A percentile compares a stretch with the other conserved stretches of the same genome.
Evolutionary conservation across 2,329 filamentous ascomycete species (phyloP).

Genomic region (Monilinia vaccinii-corymbosi): DNA sequence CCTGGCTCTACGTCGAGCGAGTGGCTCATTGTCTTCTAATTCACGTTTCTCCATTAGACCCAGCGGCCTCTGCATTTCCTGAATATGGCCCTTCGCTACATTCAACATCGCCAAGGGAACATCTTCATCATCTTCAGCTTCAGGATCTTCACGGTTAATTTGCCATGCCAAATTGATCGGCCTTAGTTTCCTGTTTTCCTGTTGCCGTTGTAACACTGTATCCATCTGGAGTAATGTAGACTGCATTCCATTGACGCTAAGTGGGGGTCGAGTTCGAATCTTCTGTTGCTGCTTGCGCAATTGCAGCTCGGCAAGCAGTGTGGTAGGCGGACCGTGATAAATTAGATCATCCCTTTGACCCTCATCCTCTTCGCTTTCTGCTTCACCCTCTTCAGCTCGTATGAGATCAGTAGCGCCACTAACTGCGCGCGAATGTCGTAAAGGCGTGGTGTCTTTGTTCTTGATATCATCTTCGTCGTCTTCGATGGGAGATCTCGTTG

Average conservation of each 20-base stretch:
- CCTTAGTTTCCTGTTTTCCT: constrained; percentile 61
- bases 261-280: constrained; percentile 61
- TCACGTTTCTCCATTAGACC: constrained; percentile 74
- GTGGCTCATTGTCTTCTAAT: constrained; percentile 83
- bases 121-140: constrained; percentile 63
- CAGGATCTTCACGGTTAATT: constrained; percentile 36
- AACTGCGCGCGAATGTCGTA: constrained; percentile 12
- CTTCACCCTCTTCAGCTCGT: constrained; percentile 28
- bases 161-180: constrained; percentile 90
- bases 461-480: constrained; percentile 23
- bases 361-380: constrained; percentile 38
- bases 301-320: constrained; percentile 84
- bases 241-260: constrained; percentile 66
- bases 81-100: constrained; percentile 38
- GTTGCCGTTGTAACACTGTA: constrained; percentile 78
- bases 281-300: constrained; percentile 84
- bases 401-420: constrained; percentile 14
- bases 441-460: constrained; percentile 17
- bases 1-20: constrained; percentile 27
- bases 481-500: constrained; percentile 15
- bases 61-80: constrained; percentile 54
- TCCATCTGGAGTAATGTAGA: constrained; percentile 86
- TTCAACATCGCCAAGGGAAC: constrained; percentile 79
- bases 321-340: constrained; percentile 71
- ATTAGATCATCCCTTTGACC: constrained; percentile 36